Percentiles rank a stretch among this genome's conserved stretches.
These are phyloP conservation scores for Phytophthora tentaculata DNA, from an alignment of 352 stramenopile genomes.

Conservation along the genomic window DNA sequence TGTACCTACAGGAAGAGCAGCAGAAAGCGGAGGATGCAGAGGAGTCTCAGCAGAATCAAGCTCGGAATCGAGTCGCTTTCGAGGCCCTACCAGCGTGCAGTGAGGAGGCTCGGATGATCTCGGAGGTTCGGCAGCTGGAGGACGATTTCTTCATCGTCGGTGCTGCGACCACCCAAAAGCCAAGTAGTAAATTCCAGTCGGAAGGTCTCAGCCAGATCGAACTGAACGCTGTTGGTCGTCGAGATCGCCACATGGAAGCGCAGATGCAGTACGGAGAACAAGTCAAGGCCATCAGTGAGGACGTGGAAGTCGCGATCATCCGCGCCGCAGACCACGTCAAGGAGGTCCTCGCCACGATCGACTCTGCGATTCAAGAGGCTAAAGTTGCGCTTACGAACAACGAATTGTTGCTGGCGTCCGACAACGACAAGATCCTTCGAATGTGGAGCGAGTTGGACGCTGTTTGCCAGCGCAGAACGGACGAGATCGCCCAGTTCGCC, in stretches of 20 bases:
- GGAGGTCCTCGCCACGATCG: slow-evolving; percentile 48
- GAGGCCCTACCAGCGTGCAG: slow-evolving; percentile 15
- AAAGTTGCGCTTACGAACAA: slow-evolving; percentile 34
- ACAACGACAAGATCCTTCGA: slow-evolving; percentile 41
- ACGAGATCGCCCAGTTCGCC: slow-evolving; percentile 49
- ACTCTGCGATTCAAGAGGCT: slow-evolving; percentile 33
- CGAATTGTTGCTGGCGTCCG: slow-evolving; percentile 45
- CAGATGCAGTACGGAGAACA: slow-evolving; percentile 51
- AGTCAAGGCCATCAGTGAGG: slow-evolving; percentile 68
- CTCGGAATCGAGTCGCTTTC: slow-evolving; percentile 23
- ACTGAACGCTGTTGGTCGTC: slow-evolving; percentile 57
- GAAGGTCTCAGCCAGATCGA: slow-evolving; percentile 54
- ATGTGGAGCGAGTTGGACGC: slow-evolving; percentile 53
- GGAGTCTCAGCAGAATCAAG: slow-evolving; percentile 22
- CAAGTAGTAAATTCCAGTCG: neutral
- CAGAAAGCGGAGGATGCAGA: slow-evolving; percentile 26
- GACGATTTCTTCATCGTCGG: slow-evolving; percentile 43
- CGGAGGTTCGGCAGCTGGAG: slow-evolving; percentile 61
- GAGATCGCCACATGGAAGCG: slow-evolving; percentile 63
- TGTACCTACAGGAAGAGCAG: slow-evolving; percentile 55
- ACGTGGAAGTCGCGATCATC: slow-evolving; percentile 65
- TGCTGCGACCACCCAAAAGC: slow-evolving; percentile 10
- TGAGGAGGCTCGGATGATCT: slow-evolving; percentile 56
- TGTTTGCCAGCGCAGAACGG: slow-evolving; percentile 54
- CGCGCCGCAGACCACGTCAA: slow-evolving; percentile 63